These are phyloP conservation scores for Ceratobasidium sp. DNA, from an alignment of 1,284 basidiomycete species.

Conservation along the genomic window DNA sequence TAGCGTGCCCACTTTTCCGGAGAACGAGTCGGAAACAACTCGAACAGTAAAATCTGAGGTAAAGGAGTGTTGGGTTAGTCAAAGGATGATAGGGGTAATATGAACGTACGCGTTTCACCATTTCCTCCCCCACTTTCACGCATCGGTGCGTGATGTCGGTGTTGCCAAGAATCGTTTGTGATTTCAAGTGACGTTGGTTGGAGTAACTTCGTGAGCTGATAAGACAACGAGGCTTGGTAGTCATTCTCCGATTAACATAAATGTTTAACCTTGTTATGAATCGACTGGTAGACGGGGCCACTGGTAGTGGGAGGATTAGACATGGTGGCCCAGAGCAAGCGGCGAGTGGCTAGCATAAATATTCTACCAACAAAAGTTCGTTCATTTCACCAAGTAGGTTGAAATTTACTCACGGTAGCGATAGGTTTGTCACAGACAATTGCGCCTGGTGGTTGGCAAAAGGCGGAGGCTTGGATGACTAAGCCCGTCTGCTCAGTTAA, in stretches of 20 bases:
- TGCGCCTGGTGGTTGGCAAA: constrained; percentile 1
- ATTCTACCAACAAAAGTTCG: background rate
- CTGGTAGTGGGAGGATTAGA: constrained; percentile 7
- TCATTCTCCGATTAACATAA: background rate
- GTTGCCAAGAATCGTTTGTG: constrained; percentile 77
- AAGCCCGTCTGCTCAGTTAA: background rate
- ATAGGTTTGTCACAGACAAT: background rate
- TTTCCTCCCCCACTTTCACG: constrained; percentile 64
- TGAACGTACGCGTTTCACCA: constrained; percentile 71
- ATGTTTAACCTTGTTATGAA: constrained; percentile 60
- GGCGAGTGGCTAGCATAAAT: constrained; percentile 23
- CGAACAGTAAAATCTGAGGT: constrained; percentile 74
- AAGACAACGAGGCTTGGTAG: background rate
- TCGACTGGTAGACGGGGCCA: constrained; percentile 57
- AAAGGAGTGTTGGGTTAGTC: constrained; percentile 2
- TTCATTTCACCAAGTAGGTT: background rate
- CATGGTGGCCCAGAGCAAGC: constrained; percentile 22
- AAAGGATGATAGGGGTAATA: constrained; percentile 5
- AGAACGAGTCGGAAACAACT: constrained; percentile 71
- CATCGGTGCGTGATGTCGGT: constrained; percentile 79
- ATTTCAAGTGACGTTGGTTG: constrained; percentile 65
- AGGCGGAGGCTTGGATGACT: background rate
- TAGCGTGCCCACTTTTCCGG: constrained; percentile 63
- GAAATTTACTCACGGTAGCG: background rate
- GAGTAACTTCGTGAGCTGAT: constrained; percentile 63